Evolutionary conservation across 2,329 filamentous ascomycete species (phyloP), one percentile per base, ranked within the genome.

Genomic region (Ophiocordyceps polyrhachis-furcata): DNA sequence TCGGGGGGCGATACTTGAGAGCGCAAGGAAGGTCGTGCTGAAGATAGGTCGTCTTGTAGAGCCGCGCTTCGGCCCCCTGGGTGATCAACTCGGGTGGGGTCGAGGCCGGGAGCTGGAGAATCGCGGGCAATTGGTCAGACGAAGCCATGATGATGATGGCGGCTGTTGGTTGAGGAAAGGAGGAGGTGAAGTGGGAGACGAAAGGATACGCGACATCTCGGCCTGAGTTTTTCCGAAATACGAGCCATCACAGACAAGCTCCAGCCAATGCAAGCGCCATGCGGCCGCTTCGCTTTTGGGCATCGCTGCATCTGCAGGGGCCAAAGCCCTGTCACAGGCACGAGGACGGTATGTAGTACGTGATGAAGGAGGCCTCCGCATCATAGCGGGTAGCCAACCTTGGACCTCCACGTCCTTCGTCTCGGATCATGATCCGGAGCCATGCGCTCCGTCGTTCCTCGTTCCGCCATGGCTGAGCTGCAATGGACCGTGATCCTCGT

Each of bases 1-100:
- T 98, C 23, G 79, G 71, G 0, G 89, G 88, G 1, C 91, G 84
- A 70, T 93, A 79, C 67, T 98, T 98, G 49, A 96, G 76, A 1
- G 89, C 85, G 58, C 79, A 83, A 14, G 81, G 75, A 11, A 75
- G 68, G 46, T 69, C 60, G 37, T 83, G 73, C 1, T 72, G 60
- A 45, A 95, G 79, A 65, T 85, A 93, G 45, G 76, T 79, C 17
- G 85, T 89, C 61, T 79, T 81, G 75, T 93, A 96, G 58, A 98
- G 76, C 51, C 89, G 85, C 48, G 85, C 88, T 74, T 98, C 91
- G 58, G 91, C 91, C 64, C 91, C 91, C 71, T 96, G 91, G 46
- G 85, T 81, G 53, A 96, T 76, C 56, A 94, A 82, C 43, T 59
- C 62, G 50, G 85, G 77, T 43, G 74, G 62, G 52, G 68, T 61